Evolutionary conservation across 208 protist genomes (phyloP), one percentile per base, ranked within the genome.

Genomic region (Crithidia sp.): DNA sequence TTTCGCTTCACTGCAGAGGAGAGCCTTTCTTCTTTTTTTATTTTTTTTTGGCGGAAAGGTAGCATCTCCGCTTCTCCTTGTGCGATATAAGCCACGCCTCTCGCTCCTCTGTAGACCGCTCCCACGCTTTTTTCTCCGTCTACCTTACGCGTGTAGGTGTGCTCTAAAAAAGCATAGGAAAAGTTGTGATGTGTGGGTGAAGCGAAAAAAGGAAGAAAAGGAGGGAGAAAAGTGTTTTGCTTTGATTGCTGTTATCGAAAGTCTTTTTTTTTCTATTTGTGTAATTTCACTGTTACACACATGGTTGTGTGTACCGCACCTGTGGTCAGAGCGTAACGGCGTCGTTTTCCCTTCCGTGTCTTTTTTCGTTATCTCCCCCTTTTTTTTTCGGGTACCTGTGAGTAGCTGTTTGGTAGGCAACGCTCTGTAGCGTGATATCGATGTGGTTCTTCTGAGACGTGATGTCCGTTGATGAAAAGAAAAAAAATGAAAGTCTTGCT

Each of bases 231-330:
- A 37, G 37, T 61, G 12, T 16, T 45, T 44, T 41, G 56, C 40
- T 50, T 45, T 63, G 19, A 6, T 17, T 49, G 13, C 7, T 14
- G 41, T 37, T 63, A 36, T 49, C 55, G 6, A 43, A 40, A 55
- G 10, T 40, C 8, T 44, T 57, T 68, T 57, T 68, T 57, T 56
- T 68, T 56, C n/a, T 28, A 28, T 28, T 28, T 28, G 28, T 28
- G 28, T 28, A 28, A 28, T 28, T 28, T 28, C 28, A 28, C 28
- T 28, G 28, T 28, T 28, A 28, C 28, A 1, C 28, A 28, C 0
- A 28, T 28, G 28, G 1, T 28, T 28, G 1, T 28, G 28, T 28
- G 28, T 28, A 28, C 28, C 28, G 28, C 28, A 28, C 28, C 28
- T 28, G 28, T 28, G 28, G 28, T 1, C 28, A 28, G 28, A 28